These are phyloP conservation scores for Didymella glomerata DNA, from an alignment of 2,329 filamentous ascomycete species.

Conservation along the genomic window DNA sequence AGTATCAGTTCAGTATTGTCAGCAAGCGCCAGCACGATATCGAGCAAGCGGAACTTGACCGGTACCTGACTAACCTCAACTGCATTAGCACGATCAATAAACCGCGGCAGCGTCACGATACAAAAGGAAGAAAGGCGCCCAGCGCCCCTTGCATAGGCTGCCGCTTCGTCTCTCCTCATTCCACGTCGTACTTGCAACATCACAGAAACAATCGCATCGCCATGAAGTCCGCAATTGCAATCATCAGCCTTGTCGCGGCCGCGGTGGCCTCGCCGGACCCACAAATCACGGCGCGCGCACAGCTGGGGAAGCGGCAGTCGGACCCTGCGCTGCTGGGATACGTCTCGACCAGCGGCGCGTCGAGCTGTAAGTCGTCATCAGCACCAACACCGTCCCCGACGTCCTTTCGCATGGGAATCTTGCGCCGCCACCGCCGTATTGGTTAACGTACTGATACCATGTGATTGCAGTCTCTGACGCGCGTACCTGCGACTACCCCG, in stretches of 20 bases:
- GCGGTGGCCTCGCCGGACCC: constrained; percentile 28
- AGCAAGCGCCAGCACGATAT: constrained; percentile 1
- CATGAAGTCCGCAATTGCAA: constrained; percentile 24
- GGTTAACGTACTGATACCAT: neutral
- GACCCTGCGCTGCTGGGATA: constrained; percentile 35
- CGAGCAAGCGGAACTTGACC: neutral
- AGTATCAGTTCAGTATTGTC: neutral
- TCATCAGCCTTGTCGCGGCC: constrained; percentile 20
- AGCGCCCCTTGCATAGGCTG: neutral
- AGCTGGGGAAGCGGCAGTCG: constrained; percentile 30
- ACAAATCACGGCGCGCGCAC: constrained; percentile 32
- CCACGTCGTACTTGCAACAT: neutral
- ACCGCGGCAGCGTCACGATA: constrained; percentile 10
- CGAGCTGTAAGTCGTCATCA: constrained; percentile 27
- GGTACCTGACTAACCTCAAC: constrained; percentile 10
- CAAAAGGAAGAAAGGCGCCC: constrained; percentile 1
- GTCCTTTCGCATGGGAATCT: neutral
- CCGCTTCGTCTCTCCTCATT: neutral
- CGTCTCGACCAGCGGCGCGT: constrained; percentile 28
- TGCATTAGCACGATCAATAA: neutral
- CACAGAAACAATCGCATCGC: constrained; percentile 1
- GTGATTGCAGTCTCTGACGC: constrained; percentile 26
- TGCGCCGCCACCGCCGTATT: neutral
- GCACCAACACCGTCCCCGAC: neutral
- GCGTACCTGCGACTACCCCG: constrained; percentile 37